These are phyloP conservation scores for Lecanicillium sp. DNA, from an alignment of 2,329 filamentous ascomycete species.

Conservation along the genomic window DNA sequence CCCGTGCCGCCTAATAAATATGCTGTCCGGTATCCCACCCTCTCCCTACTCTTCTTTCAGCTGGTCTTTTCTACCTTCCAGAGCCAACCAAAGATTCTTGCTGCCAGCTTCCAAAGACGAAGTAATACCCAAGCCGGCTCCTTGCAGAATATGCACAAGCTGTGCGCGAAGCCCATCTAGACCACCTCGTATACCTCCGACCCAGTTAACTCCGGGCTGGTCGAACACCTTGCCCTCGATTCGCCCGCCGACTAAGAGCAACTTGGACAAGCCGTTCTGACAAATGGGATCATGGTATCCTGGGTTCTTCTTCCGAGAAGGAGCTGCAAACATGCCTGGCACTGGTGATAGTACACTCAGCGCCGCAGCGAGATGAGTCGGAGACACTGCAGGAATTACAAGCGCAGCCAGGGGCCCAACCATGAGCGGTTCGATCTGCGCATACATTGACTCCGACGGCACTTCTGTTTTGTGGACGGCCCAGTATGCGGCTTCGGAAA, in stretches of 20 bases:
- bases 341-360: slow-evolving; percentile 70
- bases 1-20: too few relatives aligned
- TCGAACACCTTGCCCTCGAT: slow-evolving; percentile 84
- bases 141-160: slow-evolving; percentile 73
- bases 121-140: slow-evolving; percentile 69
- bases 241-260: slow-evolving; percentile 77
- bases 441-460: slow-evolving; percentile 34
- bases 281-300: slow-evolving; percentile 73
- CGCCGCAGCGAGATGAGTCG: slow-evolving; percentile 73
- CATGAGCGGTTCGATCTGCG: slow-evolving; percentile 64
- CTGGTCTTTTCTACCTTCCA: slow-evolving; percentile 74
- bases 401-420: slow-evolving; percentile 74
- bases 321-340: slow-evolving; percentile 66
- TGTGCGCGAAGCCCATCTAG: slow-evolving; percentile 73
- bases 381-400: slow-evolving; percentile 74
- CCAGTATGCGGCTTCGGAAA: slow-evolving; percentile 45
- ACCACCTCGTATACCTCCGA: slow-evolving; percentile 71
- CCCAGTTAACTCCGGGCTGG: slow-evolving; percentile 54
- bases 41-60: slow-evolving; percentile 60
- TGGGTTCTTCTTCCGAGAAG: slow-evolving; percentile 65
- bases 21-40: too few relatives aligned
- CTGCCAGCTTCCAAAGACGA: slow-evolving; percentile 70
- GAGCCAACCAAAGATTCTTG: slow-evolving; percentile 76
- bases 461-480: slow-evolving; percentile 30
- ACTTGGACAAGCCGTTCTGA: slow-evolving; percentile 76